A percentile compares a stretch with the other conserved stretches of the same genome.
Evolutionary conservation across 2,329 filamentous ascomycete species (phyloP).

Genomic region (Clarireedia homoeocarpa): DNA sequence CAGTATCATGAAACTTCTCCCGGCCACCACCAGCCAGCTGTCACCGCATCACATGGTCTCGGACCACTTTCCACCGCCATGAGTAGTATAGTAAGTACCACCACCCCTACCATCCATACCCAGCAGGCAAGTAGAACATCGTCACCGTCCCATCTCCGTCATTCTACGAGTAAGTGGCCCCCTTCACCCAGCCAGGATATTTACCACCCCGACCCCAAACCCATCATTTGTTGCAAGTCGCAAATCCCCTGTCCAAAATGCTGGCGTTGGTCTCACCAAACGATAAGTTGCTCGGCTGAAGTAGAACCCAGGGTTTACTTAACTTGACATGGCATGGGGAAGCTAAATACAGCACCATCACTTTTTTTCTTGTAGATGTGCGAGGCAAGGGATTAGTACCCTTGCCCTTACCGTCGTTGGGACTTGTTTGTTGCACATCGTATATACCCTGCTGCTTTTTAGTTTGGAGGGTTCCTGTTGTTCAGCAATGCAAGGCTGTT

Average conservation of each 20-base stretch:
- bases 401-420: not conserved
- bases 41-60: too few species aligned
- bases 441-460: not conserved
- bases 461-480: too few species aligned
- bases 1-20: too few species aligned
- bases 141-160: too few species aligned
- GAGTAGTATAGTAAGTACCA: not conserved
- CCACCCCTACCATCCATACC: too few species aligned
- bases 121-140: not conserved
- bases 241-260: not conserved
- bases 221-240: slow-evolving; percentile 3
- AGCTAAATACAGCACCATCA: not conserved
- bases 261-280: not conserved
- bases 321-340: not conserved
- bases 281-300: not conserved
- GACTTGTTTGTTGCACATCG: not conserved
- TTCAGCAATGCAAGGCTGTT: too few species aligned
- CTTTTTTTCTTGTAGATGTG: not conserved
- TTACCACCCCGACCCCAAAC: not conserved
- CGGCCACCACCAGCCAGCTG: too few species aligned
- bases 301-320: not conserved
- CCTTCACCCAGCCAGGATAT: too few species aligned
- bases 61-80: not conserved
- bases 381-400: not conserved
- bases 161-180: too few species aligned